Base-by-base conservation (phyloP, 306 rosid species). In the Vigna mungo region DNA sequence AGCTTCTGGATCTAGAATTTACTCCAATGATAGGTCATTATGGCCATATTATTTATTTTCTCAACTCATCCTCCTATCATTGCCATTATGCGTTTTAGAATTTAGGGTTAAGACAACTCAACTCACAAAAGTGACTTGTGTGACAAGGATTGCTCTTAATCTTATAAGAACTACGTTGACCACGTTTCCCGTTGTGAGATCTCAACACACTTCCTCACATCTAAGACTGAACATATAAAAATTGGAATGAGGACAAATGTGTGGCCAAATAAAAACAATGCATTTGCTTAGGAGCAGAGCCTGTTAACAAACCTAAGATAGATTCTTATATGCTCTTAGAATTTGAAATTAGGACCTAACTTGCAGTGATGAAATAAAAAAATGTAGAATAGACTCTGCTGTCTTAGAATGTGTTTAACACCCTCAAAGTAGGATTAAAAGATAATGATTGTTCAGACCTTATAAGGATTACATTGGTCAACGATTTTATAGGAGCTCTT, bases 1-100 rank as follows among this genome's bases (percentile, higher is more conserved):
- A 43, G 68, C 90, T 64, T 39, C 85, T 62, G 84, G 81, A 60
- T 81, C 96, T 51, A 54, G 84, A 77, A 52, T 56, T 65, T 14
- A 43, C 79, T 60, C 65, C 17, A 53, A 55, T 48, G 74, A 79
- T 74, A 85, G 91, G 98, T 91, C 82, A 44, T 76, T 78, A 77
- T 27, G 30, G 12, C 59, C 52, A 7, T 44, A 75, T 75, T 58
- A 67, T 75, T 67, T 74, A 48, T 81, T 67, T 17, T 3, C 59
- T 59, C 7, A 34, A 12, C 30, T 25, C 3, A 36, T 61, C 49
- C 32, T n/a, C 9, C 39, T 43, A 14, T 65, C 21, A 56, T 32
- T 14, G 18, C 12, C 21, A 34, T 66, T 39, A 66, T 43, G 74
- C 11, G 37, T 60, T 17, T 60, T 6, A 27, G 20, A 27, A 60